A percentile compares a stretch with the other conserved stretches of the same genome.
These are phyloP conservation scores for Solanum clarkiae DNA, from an alignment of 257 asterid genomes.

Conservation along the genomic window DNA sequence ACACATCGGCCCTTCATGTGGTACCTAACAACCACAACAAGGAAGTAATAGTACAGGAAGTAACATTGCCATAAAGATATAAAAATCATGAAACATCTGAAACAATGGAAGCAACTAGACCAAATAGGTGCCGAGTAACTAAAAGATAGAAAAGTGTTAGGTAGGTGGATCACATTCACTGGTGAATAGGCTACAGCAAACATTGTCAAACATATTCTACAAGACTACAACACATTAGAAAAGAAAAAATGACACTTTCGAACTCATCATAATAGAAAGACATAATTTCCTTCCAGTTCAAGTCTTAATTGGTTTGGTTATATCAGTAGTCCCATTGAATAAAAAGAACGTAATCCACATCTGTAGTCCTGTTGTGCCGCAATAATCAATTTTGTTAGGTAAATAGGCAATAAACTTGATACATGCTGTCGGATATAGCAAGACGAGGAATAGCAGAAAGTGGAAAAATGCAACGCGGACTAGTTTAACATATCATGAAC, in stretches of 20 bases:
- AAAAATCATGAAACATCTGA: neutral
- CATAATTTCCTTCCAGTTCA: neutral
- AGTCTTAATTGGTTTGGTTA: neutral
- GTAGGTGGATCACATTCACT: neutral
- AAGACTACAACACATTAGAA: neutral
- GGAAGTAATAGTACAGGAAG: neutral
- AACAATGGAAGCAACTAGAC: neutral
- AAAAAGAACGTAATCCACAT: neutral
- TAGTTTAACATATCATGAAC: neutral
- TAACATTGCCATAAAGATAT: neutral
- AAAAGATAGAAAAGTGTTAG: neutral
- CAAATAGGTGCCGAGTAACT: neutral
- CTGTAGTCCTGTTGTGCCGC: neutral
- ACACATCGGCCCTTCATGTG: slow-evolving; percentile 99
- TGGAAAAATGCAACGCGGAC: neutral
- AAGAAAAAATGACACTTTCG: neutral
- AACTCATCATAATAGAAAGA: neutral
- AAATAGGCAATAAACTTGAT: neutral
- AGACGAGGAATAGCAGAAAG: neutral
- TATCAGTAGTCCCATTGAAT: neutral
- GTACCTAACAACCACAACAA: slow-evolving; percentile 44
- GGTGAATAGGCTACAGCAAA: neutral
- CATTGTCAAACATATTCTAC: neutral
- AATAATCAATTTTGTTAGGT: neutral
- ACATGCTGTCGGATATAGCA: neutral